These are phyloP conservation scores for Spergularia marina DNA, from an alignment of 148 eudicot species.

Conservation along the genomic window DNA sequence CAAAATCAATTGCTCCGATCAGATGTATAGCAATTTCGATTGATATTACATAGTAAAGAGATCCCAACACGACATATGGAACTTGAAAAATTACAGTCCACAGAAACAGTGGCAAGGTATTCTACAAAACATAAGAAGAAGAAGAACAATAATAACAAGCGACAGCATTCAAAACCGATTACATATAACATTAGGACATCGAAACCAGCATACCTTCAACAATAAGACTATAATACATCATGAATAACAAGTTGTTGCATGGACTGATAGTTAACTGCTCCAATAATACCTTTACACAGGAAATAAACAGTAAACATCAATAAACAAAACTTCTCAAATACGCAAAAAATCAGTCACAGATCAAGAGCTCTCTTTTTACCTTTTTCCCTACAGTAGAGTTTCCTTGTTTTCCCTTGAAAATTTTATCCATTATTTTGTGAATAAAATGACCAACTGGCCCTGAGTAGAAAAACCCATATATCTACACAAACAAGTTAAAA, in stretches of 20 bases:
- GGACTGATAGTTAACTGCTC: constrained; percentile 62
- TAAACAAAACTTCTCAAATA: background rate
- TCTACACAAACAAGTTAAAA: constrained; percentile 29
- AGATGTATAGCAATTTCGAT: background rate
- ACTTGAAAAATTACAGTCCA: background rate
- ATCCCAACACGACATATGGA: background rate
- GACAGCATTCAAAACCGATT: background rate
- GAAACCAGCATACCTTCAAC: constrained; percentile 45
- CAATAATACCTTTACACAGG: constrained; percentile 40
- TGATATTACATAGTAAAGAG: background rate
- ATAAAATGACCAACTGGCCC: constrained; percentile 64
- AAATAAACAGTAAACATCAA: background rate
- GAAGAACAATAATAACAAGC: background rate
- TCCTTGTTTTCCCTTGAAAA: constrained; percentile 50
- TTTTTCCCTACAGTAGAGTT: constrained; percentile 54
- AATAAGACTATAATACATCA: constrained; percentile 60
- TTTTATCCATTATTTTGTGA: constrained; percentile 52
- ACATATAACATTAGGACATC: background rate
- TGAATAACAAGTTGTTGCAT: constrained; percentile 62
- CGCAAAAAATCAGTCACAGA: background rate
- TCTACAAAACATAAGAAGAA: background rate
- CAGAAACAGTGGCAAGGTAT: background rate
- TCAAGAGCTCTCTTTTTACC: constrained; percentile 31
- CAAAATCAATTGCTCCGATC: background rate
- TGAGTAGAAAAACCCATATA: constrained; percentile 53